These are phyloP conservation scores for Trichoderma semiorbis DNA, from an alignment of 2,329 filamentous ascomycete species.

Conservation along the genomic window DNA sequence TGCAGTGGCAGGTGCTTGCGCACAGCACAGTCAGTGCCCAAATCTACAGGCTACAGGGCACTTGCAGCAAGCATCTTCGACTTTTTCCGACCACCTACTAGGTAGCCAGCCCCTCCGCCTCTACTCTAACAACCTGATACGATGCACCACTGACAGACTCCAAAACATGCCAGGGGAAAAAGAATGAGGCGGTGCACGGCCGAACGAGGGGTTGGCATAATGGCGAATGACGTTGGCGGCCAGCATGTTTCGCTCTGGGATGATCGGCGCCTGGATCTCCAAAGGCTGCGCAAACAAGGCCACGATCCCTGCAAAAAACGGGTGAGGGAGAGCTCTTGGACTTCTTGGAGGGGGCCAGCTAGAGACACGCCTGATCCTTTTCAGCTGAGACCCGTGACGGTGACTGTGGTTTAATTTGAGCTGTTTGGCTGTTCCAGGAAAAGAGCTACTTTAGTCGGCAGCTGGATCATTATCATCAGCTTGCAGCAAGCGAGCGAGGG, in stretches of 20 bases:
- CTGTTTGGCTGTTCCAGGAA: not conserved
- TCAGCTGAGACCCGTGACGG: not conserved
- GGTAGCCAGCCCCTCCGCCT: not conserved
- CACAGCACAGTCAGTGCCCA: not conserved
- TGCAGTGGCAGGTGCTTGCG: not conserved
- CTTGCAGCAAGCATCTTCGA: not conserved
- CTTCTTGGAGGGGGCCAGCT: not conserved
- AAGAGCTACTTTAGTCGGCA: not conserved
- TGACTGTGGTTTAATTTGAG: not conserved
- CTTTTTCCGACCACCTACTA: not conserved
- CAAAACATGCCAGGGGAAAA: not conserved
- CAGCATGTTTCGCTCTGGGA: slow-evolving; percentile 8
- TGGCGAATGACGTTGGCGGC: slow-evolving; percentile 15
- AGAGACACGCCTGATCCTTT: not conserved
- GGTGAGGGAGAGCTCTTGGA: not conserved
- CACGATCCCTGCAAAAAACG: slow-evolving; percentile 11
- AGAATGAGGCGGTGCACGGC: slow-evolving; percentile 15
- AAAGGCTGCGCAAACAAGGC: slow-evolving; percentile 13
- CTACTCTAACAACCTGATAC: not conserved
- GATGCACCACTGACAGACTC: not conserved
- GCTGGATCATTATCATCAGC: not conserved
- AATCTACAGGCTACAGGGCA: not conserved
- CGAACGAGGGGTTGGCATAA: not conserved
- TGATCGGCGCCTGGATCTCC: slow-evolving; percentile 17
- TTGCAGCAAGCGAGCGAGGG: not conserved